Conservation (phyloP, 2,329 filamentous ascomycete species). For the Aspergillus floridensis region DNA sequence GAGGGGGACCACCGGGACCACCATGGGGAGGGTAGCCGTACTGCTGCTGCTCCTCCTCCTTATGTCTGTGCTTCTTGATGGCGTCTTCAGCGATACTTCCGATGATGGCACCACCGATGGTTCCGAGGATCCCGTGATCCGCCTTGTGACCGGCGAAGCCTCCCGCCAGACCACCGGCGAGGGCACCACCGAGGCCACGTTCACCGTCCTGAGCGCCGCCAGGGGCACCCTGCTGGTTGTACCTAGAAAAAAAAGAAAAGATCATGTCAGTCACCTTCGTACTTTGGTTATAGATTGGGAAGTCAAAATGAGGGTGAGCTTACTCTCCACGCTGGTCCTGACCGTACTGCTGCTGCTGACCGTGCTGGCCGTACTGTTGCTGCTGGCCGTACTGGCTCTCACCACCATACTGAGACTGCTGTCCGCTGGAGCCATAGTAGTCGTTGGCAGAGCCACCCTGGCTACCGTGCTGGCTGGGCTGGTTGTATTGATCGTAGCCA, state of each 20-base stretch:
- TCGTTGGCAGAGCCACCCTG: slow-evolving; percentile 15
- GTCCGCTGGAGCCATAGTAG: slow-evolving; percentile 18
- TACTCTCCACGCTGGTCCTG: slow-evolving; percentile 25
- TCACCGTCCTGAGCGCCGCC: slow-evolving; percentile 44
- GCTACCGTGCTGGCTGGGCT: slow-evolving; percentile 6
- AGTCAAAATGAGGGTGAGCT: slow-evolving; percentile 3
- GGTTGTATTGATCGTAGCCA: slow-evolving; percentile 12
- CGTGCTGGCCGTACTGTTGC: slow-evolving; percentile 18
- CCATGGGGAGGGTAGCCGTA: slow-evolving; percentile 6
- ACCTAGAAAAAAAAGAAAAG: slow-evolving; percentile 12
- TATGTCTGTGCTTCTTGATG: slow-evolving; percentile 44
- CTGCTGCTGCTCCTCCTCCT: slow-evolving; percentile 30
- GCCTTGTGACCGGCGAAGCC: slow-evolving; percentile 48
- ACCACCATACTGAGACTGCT: slow-evolving; percentile 20
- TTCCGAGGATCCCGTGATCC: slow-evolving; percentile 49
- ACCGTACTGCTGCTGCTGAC: slow-evolving; percentile 13
- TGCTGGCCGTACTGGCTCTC: slow-evolving; percentile 21
- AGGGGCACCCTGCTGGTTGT: slow-evolving; percentile 32
- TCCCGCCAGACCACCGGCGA: slow-evolving; percentile 48
- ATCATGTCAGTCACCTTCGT: slow-evolving; percentile 13
- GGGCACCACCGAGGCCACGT: slow-evolving; percentile 47
- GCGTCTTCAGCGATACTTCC: slow-evolving; percentile 48
- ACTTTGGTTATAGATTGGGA: neutral
- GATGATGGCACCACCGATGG: slow-evolving; percentile 48
- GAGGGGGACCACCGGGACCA: slow-evolving; percentile 14